These are phyloP conservation scores for Pinus taeda DNA, from an alignment of 75 land plant species.

Conservation along the genomic window DNA sequence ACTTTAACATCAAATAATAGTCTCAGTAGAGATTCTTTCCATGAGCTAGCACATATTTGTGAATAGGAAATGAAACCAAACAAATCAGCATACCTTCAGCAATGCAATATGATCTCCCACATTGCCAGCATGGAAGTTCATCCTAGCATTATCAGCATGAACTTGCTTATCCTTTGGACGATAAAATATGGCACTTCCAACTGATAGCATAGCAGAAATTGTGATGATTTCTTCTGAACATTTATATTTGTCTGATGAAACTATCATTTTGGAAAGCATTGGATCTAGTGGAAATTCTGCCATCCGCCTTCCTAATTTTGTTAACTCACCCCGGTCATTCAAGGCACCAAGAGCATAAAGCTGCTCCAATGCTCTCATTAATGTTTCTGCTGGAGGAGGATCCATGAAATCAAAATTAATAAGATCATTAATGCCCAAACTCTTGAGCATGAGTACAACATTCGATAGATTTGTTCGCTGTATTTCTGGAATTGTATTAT, in stretches of 20 bases:
- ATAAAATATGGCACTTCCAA: conserved; percentile 94
- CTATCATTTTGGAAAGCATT: conserved; percentile 98
- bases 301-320: conserved; percentile 91
- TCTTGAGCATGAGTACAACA: conserved; percentile 89
- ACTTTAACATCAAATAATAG: not conserved
- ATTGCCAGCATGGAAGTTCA: conserved; percentile 94
- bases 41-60: not conserved
- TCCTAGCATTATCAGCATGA: conserved; percentile 96
- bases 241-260: conserved; percentile 93
- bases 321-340: conserved; percentile 87
- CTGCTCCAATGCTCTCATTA: conserved; percentile 86
- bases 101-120: conserved; percentile 97
- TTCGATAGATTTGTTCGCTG: conserved; percentile 94
- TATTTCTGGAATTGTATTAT: conserved; percentile 91
- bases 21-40: too few species aligned
- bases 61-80: not conserved
- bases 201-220: conserved; percentile 88
- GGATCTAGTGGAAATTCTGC: conserved; percentile 99
- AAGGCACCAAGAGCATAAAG: conserved; percentile 90
- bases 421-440: conserved; percentile 90
- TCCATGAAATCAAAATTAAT: conserved; percentile 95
- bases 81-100: conserved; percentile 54
- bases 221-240: conserved; percentile 88
- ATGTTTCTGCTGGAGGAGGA: conserved; percentile 91
- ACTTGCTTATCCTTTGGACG: conserved; percentile 99